These are phyloP conservation scores for Exophiala sp. DNA, from an alignment of 2,329 filamentous ascomycete species.

Conservation along the genomic window DNA sequence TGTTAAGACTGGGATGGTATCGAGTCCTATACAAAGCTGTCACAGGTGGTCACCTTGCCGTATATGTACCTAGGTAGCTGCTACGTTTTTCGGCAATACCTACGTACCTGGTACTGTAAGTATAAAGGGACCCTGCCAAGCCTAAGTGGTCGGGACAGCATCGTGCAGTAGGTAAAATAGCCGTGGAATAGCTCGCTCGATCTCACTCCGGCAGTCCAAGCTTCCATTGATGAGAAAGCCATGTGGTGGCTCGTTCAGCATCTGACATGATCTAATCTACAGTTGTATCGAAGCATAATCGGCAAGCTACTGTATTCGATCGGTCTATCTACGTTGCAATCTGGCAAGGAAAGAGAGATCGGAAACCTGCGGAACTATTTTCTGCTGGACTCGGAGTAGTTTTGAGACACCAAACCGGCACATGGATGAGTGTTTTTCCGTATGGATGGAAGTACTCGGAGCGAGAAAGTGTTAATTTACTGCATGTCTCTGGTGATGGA, in stretches of 20 bases:
- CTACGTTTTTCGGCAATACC: too few species aligned
- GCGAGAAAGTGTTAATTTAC: background rate
- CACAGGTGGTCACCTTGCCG: too few species aligned
- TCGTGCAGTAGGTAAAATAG: background rate
- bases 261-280: background rate
- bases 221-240: background rate
- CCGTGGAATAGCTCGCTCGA: background rate
- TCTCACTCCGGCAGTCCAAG: too few species aligned
- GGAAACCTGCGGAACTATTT: slow-evolving; percentile 11
- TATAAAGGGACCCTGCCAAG: too few species aligned
- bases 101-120: background rate
- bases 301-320: too few species aligned
- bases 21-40: too few species aligned
- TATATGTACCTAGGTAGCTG: too few species aligned
- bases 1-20: too few species aligned
- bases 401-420: background rate
- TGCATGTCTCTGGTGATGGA: background rate
- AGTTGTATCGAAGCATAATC: background rate
- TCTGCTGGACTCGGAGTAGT: slow-evolving; percentile 10
- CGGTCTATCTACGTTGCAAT: too few species aligned
- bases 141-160: too few species aligned
- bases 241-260: background rate
- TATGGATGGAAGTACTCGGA: background rate
- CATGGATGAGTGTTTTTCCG: background rate
- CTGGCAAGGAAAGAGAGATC: background rate